Percentiles rank a stretch among this genome's conserved stretches.
Conservation (phyloP, 176 grass and related monocot species). For the Poa annua region DNA sequence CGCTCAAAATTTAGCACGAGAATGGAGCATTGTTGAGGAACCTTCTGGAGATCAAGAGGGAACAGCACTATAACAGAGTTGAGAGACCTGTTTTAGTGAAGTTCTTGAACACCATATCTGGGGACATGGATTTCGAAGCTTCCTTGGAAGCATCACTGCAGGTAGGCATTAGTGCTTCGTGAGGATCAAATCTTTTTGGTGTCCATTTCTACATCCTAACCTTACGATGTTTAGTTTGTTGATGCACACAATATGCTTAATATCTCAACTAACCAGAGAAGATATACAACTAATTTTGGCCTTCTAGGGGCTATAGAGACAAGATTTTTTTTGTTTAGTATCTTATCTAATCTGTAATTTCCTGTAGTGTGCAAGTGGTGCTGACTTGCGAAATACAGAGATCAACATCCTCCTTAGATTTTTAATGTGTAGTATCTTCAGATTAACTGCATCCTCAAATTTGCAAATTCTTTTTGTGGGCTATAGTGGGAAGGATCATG, state of each 20-base stretch:
- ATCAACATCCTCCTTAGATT: conserved; percentile 11
- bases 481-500: neutral
- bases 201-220: neutral
- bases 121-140: conserved; percentile 56
- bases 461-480: neutral
- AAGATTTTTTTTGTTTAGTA: neutral
- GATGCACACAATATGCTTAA: neutral
- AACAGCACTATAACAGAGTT: conserved; percentile 39
- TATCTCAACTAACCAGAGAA: conserved; percentile 22
- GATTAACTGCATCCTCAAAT: conserved; percentile 5
- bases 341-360: neutral
- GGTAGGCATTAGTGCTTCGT: conserved; percentile 39
- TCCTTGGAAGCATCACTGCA: conserved; percentile 76
- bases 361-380: conserved; percentile 6
- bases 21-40: conserved; percentile 63
- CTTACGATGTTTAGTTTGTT: too few species aligned
- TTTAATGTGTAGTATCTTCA: neutral
- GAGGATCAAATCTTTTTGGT: conserved; percentile 22
- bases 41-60: conserved; percentile 53
- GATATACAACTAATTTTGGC: conserved; percentile 17
- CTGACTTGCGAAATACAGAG: conserved; percentile 19
- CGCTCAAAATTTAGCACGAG: conserved; percentile 70
- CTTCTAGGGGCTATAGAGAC: neutral
- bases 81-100: conserved; percentile 48
- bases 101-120: conserved; percentile 58